A percentile compares a stretch with the other conserved stretches of the same genome.
Evolutionary conservation across 805 yeast genomes (phyloP).

Genomic region (Trichomonascus vanleenenianus): DNA sequence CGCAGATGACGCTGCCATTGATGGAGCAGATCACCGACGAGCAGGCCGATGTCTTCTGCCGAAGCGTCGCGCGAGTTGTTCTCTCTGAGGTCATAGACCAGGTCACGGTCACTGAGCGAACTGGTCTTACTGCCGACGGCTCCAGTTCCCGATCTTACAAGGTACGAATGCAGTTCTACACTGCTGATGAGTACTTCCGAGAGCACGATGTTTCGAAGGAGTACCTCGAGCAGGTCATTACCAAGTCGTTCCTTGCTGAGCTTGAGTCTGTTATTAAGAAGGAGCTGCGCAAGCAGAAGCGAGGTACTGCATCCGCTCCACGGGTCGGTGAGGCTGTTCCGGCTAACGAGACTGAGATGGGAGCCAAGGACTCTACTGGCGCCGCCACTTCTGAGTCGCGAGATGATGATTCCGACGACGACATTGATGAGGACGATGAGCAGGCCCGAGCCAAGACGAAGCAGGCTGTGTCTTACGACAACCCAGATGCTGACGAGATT

Average conservation of each 20-base stretch:
- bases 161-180: constrained; percentile 68
- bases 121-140: constrained; percentile 49
- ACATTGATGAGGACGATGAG: constrained; percentile 55
- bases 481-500: constrained; percentile 89
- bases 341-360: constrained; percentile 42
- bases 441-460: constrained; percentile 55
- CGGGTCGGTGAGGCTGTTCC: constrained; percentile 34
- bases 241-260: constrained; percentile 54
- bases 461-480: constrained; percentile 88
- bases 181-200: constrained; percentile 64
- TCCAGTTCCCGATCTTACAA: constrained; percentile 60
- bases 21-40: constrained; percentile 71
- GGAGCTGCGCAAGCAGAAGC: constrained; percentile 77
- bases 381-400: constrained; percentile 28
- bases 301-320: constrained; percentile 28
- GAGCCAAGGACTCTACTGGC: constrained; percentile 39
- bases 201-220: constrained; percentile 85
- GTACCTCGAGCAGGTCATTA: constrained; percentile 64
- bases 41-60: constrained; percentile 88
- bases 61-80: constrained; percentile 74
- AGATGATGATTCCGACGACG: constrained; percentile 38
- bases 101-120: constrained; percentile 81
- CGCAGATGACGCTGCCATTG: constrained; percentile 94
- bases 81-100: constrained; percentile 84
- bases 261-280: constrained; percentile 68